Conservation (phyloP, 78 protist species). For the Pelomyxa schiedti region DNA sequence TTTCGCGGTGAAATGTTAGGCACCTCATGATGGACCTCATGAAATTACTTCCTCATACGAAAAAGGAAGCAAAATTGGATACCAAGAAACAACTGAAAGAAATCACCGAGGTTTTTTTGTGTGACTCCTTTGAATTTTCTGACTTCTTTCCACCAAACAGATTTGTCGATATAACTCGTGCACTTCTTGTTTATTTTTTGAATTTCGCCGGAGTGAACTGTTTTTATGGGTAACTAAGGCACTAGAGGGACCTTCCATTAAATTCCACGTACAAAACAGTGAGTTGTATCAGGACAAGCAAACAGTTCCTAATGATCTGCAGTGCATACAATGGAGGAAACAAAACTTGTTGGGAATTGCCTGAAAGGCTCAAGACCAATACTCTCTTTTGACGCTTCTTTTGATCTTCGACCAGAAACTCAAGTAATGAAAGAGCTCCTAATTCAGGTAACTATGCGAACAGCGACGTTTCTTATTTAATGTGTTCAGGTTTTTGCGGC, state of each 20-base stretch:
- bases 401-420: conserved; percentile 54
- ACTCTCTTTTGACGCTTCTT: conserved; percentile 73
- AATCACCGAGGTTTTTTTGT: conserved; percentile 68
- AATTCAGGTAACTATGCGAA: too few relatives aligned
- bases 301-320: not conserved
- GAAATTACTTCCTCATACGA: conserved; percentile 77
- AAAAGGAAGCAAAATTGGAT: conserved; percentile 40
- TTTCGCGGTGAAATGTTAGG: too few relatives aligned
- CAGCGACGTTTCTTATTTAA: too few relatives aligned
- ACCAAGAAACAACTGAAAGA: conserved; percentile 24
- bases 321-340: conserved; percentile 80
- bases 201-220: conserved; percentile 30
- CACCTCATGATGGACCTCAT: conserved; percentile 74
- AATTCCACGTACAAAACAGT: conserved; percentile 72
- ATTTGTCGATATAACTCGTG: conserved; percentile 13
- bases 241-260: conserved; percentile 84
- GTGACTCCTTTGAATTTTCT: conserved; percentile 52
- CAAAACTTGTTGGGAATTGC: conserved; percentile 91
- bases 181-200: not conserved
- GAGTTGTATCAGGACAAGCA: too few relatives aligned
- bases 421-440: conserved; percentile 64
- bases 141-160: conserved; percentile 69
- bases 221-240: conserved; percentile 72
- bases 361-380: conserved; percentile 88
- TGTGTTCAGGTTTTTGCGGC: conserved; percentile 74